Conservation (phyloP, 148 eudicot genomes). For the Spergularia bocconei region DNA sequence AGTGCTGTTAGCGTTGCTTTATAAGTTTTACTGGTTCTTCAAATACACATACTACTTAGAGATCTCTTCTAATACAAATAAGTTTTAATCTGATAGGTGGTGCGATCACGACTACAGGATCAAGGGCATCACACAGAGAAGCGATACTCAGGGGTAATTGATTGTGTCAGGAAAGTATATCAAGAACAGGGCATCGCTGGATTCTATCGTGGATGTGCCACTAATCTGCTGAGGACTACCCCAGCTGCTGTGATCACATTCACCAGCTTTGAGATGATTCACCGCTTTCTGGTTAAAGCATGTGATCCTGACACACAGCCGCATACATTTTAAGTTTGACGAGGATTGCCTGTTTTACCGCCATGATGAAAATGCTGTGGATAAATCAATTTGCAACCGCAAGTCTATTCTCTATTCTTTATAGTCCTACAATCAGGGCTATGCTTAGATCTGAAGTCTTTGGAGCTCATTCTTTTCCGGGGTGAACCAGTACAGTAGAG, state of each 20-base stretch:
- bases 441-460: conserved; percentile 7
- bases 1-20: neutral
- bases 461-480: conserved; percentile 23
- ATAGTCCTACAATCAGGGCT: conserved; percentile 17
- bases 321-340: conserved; percentile 42
- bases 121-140: conserved; percentile 92
- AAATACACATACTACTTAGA: neutral
- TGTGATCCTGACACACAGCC: conserved; percentile 58
- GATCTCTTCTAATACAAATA: conserved; percentile 6
- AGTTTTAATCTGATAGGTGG: conserved; percentile 48
- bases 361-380: conserved; percentile 18
- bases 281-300: conserved; percentile 60
- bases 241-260: conserved; percentile 97
- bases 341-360: conserved; percentile 8
- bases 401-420: conserved; percentile 23
- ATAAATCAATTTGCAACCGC: conserved; percentile 13
- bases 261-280: conserved; percentile 98
- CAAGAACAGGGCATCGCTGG: conserved; percentile 79
- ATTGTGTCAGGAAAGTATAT: conserved; percentile 74
- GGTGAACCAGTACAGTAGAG: neutral
- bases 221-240: conserved; percentile 84
- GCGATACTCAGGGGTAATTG: conserved; percentile 66
- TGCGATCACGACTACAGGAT: conserved; percentile 93
- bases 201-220: conserved; percentile 94
- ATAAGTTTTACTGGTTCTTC: neutral